Percentiles rank a stretch among this genome's conserved stretches.
These are phyloP conservation scores for Didymella arachidicola DNA, from an alignment of 2,329 filamentous ascomycete species.

Conservation along the genomic window DNA sequence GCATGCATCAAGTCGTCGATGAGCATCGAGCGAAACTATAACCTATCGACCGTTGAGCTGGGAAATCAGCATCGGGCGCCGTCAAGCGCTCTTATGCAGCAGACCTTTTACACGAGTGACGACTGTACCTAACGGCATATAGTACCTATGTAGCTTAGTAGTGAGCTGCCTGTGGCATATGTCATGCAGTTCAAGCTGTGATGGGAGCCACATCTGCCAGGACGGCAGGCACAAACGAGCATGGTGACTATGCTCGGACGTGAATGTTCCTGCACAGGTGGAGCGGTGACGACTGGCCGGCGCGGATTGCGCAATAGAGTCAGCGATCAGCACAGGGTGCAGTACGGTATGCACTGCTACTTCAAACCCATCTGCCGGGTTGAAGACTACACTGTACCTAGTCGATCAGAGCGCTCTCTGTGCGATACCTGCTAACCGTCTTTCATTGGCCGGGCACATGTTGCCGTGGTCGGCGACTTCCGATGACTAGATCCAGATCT, in stretches of 20 bases:
- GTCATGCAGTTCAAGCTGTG: neutral
- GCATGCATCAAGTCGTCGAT: neutral
- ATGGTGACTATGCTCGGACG: too few species aligned
- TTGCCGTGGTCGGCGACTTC: neutral
- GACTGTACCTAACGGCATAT: slow-evolving; percentile 7
- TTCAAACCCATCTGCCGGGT: neutral
- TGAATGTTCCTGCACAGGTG: too few species aligned
- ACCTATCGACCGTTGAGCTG: neutral
- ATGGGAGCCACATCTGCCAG: neutral
- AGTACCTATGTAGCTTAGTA: neutral
- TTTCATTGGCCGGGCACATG: neutral
- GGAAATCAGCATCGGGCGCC: neutral
- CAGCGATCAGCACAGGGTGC: neutral
- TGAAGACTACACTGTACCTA: neutral
- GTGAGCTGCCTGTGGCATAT: neutral
- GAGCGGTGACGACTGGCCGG: neutral
- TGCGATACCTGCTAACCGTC: neutral
- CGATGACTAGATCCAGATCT: neutral
- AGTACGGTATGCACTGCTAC: neutral
- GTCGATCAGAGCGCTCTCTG: neutral
- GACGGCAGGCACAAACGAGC: neutral
- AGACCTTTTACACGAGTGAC: neutral
- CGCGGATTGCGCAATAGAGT: neutral
- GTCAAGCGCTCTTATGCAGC: neutral
- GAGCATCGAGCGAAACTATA: neutral